Base-by-base conservation (phyloP, 1,284 basidiomycete species). In the Singerocomus inundabilis region DNA sequence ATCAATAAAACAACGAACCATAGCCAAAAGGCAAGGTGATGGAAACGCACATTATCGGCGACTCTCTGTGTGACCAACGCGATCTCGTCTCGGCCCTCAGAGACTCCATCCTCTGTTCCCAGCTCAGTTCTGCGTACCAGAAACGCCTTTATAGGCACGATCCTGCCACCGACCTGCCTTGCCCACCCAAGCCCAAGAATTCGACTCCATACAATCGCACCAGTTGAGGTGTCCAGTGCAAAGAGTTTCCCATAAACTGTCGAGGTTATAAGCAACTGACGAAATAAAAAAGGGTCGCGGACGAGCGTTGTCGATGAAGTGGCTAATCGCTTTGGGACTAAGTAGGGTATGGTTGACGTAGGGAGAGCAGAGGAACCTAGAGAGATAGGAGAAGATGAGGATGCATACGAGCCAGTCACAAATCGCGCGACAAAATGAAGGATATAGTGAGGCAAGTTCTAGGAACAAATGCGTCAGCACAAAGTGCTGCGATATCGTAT, bases 231-330 rank as follows among this genome's bases (percentile, higher is more conserved):
- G 63, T 97, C 92, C 43, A 97, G 70, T 0, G 85, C 94, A 61
- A 86, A 93, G 0, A 95, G 60, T 64, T 92, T 93, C 16, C 93
- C 92, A 30, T 79, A 74, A 2, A 72, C 58, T 1, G 90, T 92
- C 0, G 84, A 88, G 4, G 77, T 78, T 3, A 97, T 79, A 43
- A 95, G 78, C 34, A 98, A 68, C 67, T 97, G 92, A 41, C 88
- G 79, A 69, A 97, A 92, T 0, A 93, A 94, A 64, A 96, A 97
- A 1, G 84, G 72, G 62, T 97, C 92, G 3, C 89, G 81, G 43
- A 75, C 73, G 1, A 86, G 72, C 1, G 69, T 51, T 25, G 61
- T 65, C 57, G 34, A 64, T 52, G 46, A 76, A 70, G 18, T 75
- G 11, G 52, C 51, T 10, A 47, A 60, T 28, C 24, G 57, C 1